Evolutionary conservation across 768 basidiomycete species (phyloP), one percentile per base, ranked within the genome.

Genomic region (Suillus decipiens): DNA sequence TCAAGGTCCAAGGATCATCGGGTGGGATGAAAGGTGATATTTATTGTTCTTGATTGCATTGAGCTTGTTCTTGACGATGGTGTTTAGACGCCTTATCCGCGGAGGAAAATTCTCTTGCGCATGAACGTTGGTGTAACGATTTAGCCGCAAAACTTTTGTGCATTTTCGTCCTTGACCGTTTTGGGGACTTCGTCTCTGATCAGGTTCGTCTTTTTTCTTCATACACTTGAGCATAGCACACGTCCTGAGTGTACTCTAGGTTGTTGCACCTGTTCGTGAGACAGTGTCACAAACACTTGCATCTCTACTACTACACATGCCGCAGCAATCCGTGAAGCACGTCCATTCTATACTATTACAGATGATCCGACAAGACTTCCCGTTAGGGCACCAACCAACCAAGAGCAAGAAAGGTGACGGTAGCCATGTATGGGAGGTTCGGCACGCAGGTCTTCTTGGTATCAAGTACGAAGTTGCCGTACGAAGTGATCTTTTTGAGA

Each of bases 401-500:
- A 63, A 68, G 47, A 70, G 75, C 59, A 76, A 73, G 56, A 74
- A 66, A 79, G 73, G 71, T 55, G 79, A 68, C 78, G 77, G 68
- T 51, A 76, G 72, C 60, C 93, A 96, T 75, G 84, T 95, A 8
- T 99, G 97, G 97, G 94, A 99, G 76, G 90, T 99, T 57, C 84
- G 96, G 61, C 97, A 99, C 79, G 96, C 97, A n/a, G 97, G 97
- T 34, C 78, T 99, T 63, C 83, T 99, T 10, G 97, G 97, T 1
- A 88, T 99, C 74, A 98, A 98, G 80, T 99, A 99, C 73, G 93
- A 98, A 74, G 95, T 99, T 42, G 97, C 96, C 15, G 97, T 99
- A 19, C 81, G 95, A 66, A 86, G 82, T 60, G 95, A 97, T 72
- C 77, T 98, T 28, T 88, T 99, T 62, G 76, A 73, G 31, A 71